Percentiles rank a stretch among this genome's conserved stretches.
Conservation (phyloP, 805 yeast species). For the Lachancea nothofagi region DNA sequence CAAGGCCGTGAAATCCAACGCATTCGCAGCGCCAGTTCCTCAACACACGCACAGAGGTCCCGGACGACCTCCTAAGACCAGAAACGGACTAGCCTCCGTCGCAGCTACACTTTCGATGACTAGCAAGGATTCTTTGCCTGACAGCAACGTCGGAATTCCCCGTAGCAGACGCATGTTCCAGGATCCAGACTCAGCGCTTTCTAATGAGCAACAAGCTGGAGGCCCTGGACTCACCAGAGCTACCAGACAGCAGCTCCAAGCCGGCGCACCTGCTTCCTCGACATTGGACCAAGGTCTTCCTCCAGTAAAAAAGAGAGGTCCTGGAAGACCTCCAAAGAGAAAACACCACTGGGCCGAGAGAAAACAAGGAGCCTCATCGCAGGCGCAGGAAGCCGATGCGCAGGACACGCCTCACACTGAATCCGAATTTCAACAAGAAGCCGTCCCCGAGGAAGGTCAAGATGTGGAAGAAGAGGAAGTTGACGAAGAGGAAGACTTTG, state of each 20-base stretch:
- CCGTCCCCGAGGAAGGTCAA: neutral
- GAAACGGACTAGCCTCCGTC: constrained; percentile 5
- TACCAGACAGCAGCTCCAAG: neutral
- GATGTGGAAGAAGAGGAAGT: constrained; percentile 1
- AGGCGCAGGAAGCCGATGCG: neutral
- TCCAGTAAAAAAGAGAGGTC: constrained; percentile 24
- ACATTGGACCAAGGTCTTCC: constrained; percentile 6
- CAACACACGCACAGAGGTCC: constrained; percentile 28
- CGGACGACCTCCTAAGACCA: constrained; percentile 26
- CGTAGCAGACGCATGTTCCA: constrained; percentile 30
- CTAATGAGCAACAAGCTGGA: constrained; percentile 3
- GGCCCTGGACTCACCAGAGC: neutral
- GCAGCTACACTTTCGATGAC: constrained; percentile 9
- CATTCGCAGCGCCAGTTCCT: constrained; percentile 1
- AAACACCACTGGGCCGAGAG: constrained; percentile 11
- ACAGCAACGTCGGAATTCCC: constrained; percentile 25
- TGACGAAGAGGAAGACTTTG: constrained; percentile 6
- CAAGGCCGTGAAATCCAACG: constrained; percentile 9
- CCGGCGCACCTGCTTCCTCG: constrained; percentile 1
- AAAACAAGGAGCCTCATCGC: constrained; percentile 4
- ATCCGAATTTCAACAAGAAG: neutral
- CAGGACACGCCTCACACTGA: neutral
- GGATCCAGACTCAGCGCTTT: constrained; percentile 20
- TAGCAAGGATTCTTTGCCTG: constrained; percentile 24
- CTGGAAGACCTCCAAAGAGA: constrained; percentile 33